These are phyloP conservation scores for Geotrichum ghanense DNA, from an alignment of 805 yeast genomes.

Conservation along the genomic window DNA sequence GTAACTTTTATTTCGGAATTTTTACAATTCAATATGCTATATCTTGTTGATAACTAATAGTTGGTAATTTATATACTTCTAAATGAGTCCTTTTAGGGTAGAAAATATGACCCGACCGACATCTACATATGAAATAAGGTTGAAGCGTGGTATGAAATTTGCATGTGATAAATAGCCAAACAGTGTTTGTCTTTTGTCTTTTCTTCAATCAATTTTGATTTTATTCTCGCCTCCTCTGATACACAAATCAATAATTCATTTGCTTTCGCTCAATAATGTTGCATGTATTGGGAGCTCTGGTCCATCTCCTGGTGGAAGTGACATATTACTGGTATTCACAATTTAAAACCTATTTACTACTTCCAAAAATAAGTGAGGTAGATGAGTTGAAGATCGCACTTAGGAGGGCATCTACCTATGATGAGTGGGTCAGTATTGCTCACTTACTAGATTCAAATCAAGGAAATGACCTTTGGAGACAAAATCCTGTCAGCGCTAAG, in stretches of 20 bases:
- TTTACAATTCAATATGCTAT: no score
- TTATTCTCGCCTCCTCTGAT: no score
- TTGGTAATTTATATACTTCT: no score
- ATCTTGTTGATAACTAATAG: no score
- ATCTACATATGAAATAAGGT: no score
- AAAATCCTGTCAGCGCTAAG: conserved; percentile 66
- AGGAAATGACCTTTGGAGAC: conserved; percentile 51
- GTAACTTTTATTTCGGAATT: no score
- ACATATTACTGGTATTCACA: conserved; percentile 9
- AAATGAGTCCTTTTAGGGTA: no score
- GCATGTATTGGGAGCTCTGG: conserved; percentile 3
- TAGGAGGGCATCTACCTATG: conserved; percentile 40
- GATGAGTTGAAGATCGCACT: conserved; percentile 14
- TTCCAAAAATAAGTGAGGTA: conserved; percentile 16
- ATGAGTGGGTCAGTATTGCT: conserved; percentile 51
- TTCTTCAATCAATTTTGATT: no score
- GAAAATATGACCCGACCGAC: no score
- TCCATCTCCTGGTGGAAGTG: conserved; percentile 8
- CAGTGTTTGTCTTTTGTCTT: no score
- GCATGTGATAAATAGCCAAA: no score
- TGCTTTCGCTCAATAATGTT: neutral
- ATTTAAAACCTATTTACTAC: conserved; percentile 9
- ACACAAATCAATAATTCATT: neutral
- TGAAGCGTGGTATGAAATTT: no score
- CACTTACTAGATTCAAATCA: conserved; percentile 32